phyloP scores from a whole-genome alignment of 495 filamentous ascomycete species.

The Neurospora sp. region DNA sequence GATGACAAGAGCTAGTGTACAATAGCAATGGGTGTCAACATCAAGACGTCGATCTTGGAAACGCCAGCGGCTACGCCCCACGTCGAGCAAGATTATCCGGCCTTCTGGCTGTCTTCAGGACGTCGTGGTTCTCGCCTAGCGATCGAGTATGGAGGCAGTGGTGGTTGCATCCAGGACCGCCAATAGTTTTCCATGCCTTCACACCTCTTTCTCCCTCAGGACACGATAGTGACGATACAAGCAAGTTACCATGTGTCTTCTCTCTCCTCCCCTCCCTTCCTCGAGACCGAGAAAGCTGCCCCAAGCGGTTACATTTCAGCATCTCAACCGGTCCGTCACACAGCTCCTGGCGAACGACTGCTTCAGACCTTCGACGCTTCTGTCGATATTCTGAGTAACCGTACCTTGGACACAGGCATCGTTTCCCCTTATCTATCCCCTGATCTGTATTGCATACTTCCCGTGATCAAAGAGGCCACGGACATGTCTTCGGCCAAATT shows the following conservation, averaged over 20 bases:
- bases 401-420: not conserved
- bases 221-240: not conserved
- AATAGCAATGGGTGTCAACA: not conserved
- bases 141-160: not conserved
- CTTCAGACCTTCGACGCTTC: not conserved
- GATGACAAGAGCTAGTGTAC: not conserved
- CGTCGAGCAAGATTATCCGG: not conserved
- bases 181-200: not conserved
- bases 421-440: not conserved
- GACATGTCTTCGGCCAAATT: slow-evolving; percentile 16
- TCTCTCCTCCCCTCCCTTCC: not conserved
- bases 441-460: not conserved
- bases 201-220: not conserved
- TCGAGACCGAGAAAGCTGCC: not conserved
- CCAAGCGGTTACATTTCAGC: not conserved
- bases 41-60: not conserved
- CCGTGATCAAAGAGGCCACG: not conserved
- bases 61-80: not conserved
- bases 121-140: not conserved
- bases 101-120: not conserved
- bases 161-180: not conserved
- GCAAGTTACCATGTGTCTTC: not conserved
- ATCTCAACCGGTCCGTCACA: not conserved
- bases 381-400: not conserved
- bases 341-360: not conserved